phyloP scores from a whole-genome alignment of 805 yeast genomes.

The Metschnikowia shivogae region DNA sequence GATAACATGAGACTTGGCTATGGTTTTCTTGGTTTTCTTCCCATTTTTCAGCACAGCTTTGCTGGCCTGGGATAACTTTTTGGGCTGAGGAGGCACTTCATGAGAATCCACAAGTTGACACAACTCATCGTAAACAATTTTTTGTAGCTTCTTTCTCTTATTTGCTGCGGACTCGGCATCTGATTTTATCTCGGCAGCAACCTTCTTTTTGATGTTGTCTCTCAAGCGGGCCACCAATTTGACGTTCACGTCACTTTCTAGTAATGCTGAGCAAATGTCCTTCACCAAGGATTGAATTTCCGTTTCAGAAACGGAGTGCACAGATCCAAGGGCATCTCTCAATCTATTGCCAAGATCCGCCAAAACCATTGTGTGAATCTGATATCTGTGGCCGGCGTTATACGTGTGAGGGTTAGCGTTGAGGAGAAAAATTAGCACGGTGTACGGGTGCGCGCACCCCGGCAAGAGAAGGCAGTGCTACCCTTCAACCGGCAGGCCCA shows the following conservation, averaged over 20 bases:
- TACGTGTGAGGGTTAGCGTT: neutral
- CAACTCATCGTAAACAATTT: slow-evolving; percentile 90
- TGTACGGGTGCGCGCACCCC: slow-evolving; percentile 2
- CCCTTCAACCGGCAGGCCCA: too few relatives aligned
- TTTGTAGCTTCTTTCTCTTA: slow-evolving; percentile 81
- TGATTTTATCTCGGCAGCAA: slow-evolving; percentile 53
- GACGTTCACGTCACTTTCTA: slow-evolving; percentile 93
- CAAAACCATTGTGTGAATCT: slow-evolving; percentile 32
- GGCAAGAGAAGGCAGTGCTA: neutral
- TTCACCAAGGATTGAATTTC: slow-evolving; percentile 59
- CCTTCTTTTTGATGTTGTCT: slow-evolving; percentile 46
- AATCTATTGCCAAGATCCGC: slow-evolving; percentile 44
- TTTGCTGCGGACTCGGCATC: slow-evolving; percentile 47
- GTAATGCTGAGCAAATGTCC: slow-evolving; percentile 82
- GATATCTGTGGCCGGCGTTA: neutral
- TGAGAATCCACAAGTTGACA: slow-evolving; percentile 79
- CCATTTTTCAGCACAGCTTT: slow-evolving; percentile 24
- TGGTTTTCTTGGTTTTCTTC: slow-evolving; percentile 20
- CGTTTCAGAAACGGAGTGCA: slow-evolving; percentile 37
- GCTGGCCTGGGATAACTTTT: slow-evolving; percentile 52
- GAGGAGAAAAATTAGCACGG: slow-evolving; percentile 4
- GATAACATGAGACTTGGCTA: slow-evolving; percentile 51
- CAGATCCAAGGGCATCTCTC: slow-evolving; percentile 40
- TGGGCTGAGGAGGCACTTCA: slow-evolving; percentile 68
- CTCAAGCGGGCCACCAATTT: slow-evolving; percentile 74